These are phyloP conservation scores for Croton setiger DNA, from an alignment of 441 rosid species.

Conservation along the genomic window DNA sequence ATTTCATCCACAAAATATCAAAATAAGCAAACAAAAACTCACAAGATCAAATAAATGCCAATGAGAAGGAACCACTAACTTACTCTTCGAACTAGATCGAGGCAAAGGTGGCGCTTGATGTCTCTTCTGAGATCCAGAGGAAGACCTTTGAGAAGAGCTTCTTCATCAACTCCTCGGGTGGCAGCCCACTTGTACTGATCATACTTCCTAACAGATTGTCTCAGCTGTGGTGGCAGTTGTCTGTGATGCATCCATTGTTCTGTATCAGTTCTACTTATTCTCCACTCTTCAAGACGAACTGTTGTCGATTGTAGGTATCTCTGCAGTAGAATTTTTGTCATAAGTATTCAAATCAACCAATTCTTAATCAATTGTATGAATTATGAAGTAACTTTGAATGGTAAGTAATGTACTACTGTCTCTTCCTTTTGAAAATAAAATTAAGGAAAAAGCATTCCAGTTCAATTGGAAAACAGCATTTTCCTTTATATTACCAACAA, in stretches of 20 bases:
- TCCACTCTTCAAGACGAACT: slow-evolving; percentile 86
- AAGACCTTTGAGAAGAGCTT: slow-evolving; percentile 63
- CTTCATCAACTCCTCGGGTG: slow-evolving; percentile 91
- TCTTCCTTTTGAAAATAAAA: slow-evolving; percentile 3
- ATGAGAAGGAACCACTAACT: slow-evolving; percentile 20
- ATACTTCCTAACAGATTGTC: slow-evolving; percentile 61
- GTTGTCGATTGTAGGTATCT: slow-evolving; percentile 80
- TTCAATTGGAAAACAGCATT: neutral
- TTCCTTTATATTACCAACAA: neutral
- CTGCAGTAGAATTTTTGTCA: slow-evolving; percentile 34
- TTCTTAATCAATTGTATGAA: neutral
- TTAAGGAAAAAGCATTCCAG: neutral
- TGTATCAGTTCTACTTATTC: slow-evolving; percentile 74
- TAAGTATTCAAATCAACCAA: neutral
- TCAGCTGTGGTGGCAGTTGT: slow-evolving; percentile 68
- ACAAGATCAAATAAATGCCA: neutral
- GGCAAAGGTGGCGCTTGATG: slow-evolving; percentile 86
- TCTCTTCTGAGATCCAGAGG: slow-evolving; percentile 80
- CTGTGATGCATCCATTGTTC: slow-evolving; percentile 96
- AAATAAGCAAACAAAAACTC: neutral
- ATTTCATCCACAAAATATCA: neutral
- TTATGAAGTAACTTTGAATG: neutral
- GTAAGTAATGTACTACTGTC: neutral
- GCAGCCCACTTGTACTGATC: slow-evolving; percentile 88
- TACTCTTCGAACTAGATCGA: slow-evolving; percentile 82